Conservation (phyloP, 192 early-diverging fungal species). For the Coemansia guatemalensis region DNA sequence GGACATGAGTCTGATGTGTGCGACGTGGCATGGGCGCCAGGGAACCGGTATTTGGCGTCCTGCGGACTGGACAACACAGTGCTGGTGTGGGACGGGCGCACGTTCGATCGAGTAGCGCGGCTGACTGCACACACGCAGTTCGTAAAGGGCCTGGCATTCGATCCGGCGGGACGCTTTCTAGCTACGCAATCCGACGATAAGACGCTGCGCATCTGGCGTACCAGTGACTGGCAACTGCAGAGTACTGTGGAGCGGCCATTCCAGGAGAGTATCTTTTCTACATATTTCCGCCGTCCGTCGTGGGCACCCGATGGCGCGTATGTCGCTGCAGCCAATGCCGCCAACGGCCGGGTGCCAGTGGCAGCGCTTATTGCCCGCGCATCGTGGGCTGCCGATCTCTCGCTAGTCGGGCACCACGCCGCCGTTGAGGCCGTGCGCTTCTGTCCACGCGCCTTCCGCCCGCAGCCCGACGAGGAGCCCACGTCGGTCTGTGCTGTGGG, state of each 20-base stretch:
- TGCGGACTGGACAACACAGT: conserved; percentile 84
- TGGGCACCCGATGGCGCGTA: conserved; percentile 98
- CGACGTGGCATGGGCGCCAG: conserved; percentile 90
- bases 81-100: conserved; percentile 81
- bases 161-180: conserved; percentile 91
- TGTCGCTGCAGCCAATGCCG: conserved; percentile 88
- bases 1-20: conserved; percentile 92
- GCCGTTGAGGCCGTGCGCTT: conserved; percentile 90
- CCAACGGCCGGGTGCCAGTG: conserved; percentile 72
- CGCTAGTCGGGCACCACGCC: conserved; percentile 83
- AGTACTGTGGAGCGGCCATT: conserved; percentile 72
- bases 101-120: conserved; percentile 70
- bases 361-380: conserved; percentile 79
- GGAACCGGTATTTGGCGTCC: conserved; percentile 82
- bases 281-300: conserved; percentile 87
- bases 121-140: conserved; percentile 77
- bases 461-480: conserved; percentile 23
- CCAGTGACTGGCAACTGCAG: conserved; percentile 85
- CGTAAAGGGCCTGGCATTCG: conserved; percentile 96
- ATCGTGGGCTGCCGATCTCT: conserved; percentile 75
- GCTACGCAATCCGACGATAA: conserved; percentile 95
- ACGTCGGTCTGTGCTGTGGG: conserved; percentile 77
- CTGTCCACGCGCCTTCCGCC: conserved; percentile 75
- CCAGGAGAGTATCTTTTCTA: conserved; percentile 73
- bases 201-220: conserved; percentile 81